Base-by-base conservation (phyloP, 805 yeast species). In the Wickerhamiella azyma region DNA sequence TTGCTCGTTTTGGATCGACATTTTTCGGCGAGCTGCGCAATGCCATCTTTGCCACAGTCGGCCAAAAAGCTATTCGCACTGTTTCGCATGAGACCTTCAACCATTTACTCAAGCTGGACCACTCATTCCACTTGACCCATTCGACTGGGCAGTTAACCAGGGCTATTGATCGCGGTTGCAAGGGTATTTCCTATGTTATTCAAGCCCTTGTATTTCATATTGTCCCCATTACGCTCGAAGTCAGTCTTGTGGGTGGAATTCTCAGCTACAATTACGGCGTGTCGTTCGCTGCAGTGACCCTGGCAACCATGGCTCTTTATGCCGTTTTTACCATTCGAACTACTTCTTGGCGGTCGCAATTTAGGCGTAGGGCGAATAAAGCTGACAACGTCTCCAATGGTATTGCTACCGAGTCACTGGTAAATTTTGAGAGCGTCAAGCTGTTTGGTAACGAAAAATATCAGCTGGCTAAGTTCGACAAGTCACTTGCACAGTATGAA, bases 171-270 rank as follows among this genome's bases (percentile, higher is more conserved):
- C 71, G 98, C 52, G 98, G 98, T 62, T 89, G 97, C 1, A 89
- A 92, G 56, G 98, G 98, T 67, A 89, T 92, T 45, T 80, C 94
- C 10, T 88, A 83, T 55, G 96, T 92, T 5, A 67, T 92, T 40
- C 77, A 84, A 32, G 95, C 97, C 2, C 84, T 89, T 94, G 95
- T 92, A n/a, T 89, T 92, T 68, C 97, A 92, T 61, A 88, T 92
- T 32, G 68, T 89, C 29, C 98, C 98, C 8, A 82, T 89, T 36
- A 72, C 94, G 2, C 82, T 92, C 59, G 98, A 92, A 61, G 92
- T 92, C 45, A 73, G 83, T 2, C 80, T 92, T 46, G 98, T 92
- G 10, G 84, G 96, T 60, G 95, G 96, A 47, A 82, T 92, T 38
- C 68, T 92, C 53, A 85, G 96, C 13, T 89, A 88, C 61, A 89